Conservation (phyloP, 2,329 filamentous ascomycete species). For the Paecilomyces fulvus region DNA sequence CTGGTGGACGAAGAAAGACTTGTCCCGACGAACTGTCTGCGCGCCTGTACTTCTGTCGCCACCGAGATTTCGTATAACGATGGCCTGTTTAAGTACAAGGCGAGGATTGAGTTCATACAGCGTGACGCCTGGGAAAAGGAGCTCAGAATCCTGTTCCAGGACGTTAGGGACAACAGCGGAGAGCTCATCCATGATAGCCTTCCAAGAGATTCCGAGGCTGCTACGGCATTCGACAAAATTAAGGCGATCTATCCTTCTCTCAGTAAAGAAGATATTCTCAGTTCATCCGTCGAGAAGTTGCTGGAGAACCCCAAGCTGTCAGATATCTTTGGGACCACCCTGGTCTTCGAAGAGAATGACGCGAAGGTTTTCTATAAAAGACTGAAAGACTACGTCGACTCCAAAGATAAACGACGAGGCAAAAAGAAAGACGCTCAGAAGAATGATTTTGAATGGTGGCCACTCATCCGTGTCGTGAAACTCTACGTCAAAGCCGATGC, state of each 20-base stretch:
- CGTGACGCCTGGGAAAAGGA: background rate
- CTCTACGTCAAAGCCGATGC: background rate
- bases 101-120: slow-evolving; percentile 51
- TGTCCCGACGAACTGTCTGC: background rate
- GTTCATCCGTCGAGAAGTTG: slow-evolving; percentile 32
- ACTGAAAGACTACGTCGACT: slow-evolving; percentile 47
- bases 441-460: background rate
- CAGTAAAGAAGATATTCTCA: slow-evolving; percentile 34
- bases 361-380: slow-evolving; percentile 36
- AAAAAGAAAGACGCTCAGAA: slow-evolving; percentile 24
- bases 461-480: background rate
- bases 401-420: slow-evolving; percentile 21
- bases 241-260: slow-evolving; percentile 28
- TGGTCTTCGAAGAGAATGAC: slow-evolving; percentile 29
- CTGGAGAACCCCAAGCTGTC: slow-evolving; percentile 33
- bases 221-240: slow-evolving; percentile 8
- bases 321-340: slow-evolving; percentile 40
- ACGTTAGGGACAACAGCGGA: background rate
- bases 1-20: background rate
- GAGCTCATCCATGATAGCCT: background rate
- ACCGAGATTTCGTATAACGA: slow-evolving; percentile 30
- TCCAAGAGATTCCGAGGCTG: background rate
- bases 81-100: slow-evolving; percentile 41
- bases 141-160: background rate
- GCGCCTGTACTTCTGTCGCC: background rate